Conservation (phyloP, 352 stramenopile species). For the Globisporangium yorkense region DNA sequence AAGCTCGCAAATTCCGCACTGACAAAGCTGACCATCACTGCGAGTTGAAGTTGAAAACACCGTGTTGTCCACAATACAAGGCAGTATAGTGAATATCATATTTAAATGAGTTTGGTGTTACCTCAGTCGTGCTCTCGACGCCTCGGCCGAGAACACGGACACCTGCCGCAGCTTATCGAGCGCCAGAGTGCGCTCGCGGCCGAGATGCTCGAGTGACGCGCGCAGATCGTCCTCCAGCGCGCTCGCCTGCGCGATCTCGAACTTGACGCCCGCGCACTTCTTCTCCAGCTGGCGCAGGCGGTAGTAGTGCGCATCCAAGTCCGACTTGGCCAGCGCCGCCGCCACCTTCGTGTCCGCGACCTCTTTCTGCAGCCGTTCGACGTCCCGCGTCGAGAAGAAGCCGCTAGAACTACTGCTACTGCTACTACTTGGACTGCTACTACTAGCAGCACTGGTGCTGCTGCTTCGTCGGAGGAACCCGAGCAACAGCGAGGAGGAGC, state of each 20-base stretch:
- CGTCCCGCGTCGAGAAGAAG: conserved; percentile 39
- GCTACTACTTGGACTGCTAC: background rate
- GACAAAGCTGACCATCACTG: background rate
- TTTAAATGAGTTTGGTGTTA: background rate
- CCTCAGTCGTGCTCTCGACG: background rate
- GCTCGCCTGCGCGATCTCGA: conserved; percentile 56
- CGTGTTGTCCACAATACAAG: background rate
- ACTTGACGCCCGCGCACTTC: conserved; percentile 49
- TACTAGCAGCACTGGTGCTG: conserved; percentile 1
- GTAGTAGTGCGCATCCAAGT: conserved; percentile 58
- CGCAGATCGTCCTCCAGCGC: conserved; percentile 60
- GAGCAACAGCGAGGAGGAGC: conserved; percentile 18
- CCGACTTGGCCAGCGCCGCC: conserved; percentile 45
- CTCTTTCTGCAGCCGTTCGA: conserved; percentile 56
- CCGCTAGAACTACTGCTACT: background rate
- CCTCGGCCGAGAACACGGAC: conserved; percentile 37
- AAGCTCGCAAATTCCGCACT: background rate
- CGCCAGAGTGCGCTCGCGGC: conserved; percentile 32
- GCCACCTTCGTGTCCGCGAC: conserved; percentile 61
- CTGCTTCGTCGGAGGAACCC: conserved; percentile 15
- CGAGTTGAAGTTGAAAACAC: background rate
- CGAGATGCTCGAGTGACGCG: conserved; percentile 45
- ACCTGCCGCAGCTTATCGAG: conserved; percentile 58
- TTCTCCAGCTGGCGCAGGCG: conserved; percentile 52
- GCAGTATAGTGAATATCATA: background rate